A percentile compares a stretch with the other conserved stretches of the same genome.
Evolutionary conservation across 106 monocot species (phyloP).

Genomic region (Hemerocallis citrina): DNA sequence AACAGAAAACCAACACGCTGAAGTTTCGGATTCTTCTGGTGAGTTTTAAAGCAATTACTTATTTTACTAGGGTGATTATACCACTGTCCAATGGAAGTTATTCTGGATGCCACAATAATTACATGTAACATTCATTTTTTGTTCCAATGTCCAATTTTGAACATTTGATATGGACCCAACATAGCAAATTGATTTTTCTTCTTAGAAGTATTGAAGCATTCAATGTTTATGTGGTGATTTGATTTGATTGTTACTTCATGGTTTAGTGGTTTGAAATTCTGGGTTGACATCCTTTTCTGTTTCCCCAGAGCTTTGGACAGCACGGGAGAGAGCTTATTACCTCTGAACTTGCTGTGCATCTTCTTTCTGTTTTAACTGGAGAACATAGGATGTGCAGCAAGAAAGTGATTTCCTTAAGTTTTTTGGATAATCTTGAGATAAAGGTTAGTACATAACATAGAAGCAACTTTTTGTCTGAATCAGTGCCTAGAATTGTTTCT

Average conservation of each 20-base stretch:
- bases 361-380: constrained; percentile 61
- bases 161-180: not conserved
- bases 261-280: no score
- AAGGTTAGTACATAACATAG: constrained; percentile 51
- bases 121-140: no score
- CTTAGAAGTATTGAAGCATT: not conserved
- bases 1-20: constrained; percentile 21
- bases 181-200: not conserved
- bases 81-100: no score
- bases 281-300: not conserved
- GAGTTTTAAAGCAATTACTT: constrained; percentile 30
- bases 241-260: not conserved
- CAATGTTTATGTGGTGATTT: not conserved
- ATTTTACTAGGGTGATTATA: not conserved
- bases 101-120: no score
- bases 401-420: constrained; percentile 29
- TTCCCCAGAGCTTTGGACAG: constrained; percentile 95
- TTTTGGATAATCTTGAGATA: constrained; percentile 60
- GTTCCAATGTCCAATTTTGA: not conserved
- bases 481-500: no score
- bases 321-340: constrained; percentile 98
- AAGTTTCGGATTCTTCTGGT: constrained; percentile 80
- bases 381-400: constrained; percentile 34
- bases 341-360: constrained; percentile 76
- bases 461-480: no score